Percentiles rank a stretch among this genome's conserved stretches.
phyloP scores from a whole-genome alignment of 2,329 filamentous ascomycete species.

The Magnaporthiopsis rhizophila region DNA sequence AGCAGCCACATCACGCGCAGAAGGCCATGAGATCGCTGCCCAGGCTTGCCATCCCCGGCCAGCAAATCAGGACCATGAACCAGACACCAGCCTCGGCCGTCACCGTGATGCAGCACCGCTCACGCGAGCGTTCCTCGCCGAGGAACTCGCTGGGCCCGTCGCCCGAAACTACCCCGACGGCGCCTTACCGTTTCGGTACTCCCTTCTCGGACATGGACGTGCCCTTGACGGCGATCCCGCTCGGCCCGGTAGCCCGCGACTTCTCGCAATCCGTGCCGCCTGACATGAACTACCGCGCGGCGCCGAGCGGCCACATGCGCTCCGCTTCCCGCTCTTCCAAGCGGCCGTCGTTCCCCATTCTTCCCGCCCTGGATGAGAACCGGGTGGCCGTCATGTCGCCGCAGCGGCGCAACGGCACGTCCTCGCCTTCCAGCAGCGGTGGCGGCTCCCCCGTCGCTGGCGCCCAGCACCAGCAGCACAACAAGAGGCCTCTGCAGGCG shows the following conservation, averaged over 20 bases:
- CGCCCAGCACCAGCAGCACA: slow-evolving; percentile 14
- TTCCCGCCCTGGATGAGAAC: slow-evolving; percentile 65
- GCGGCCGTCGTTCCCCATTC: slow-evolving; percentile 59
- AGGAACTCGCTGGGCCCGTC: slow-evolving; percentile 24
- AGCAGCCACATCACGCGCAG: slow-evolving; percentile 28
- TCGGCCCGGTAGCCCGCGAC: slow-evolving; percentile 68
- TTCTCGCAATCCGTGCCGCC: slow-evolving; percentile 86
- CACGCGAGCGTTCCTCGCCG: slow-evolving; percentile 9
- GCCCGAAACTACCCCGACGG: slow-evolving; percentile 50
- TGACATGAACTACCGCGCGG: slow-evolving; percentile 71
- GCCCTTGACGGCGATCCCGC: slow-evolving; percentile 64
- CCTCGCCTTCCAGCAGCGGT: slow-evolving; percentile 20
- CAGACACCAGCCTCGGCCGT: slow-evolving; percentile 3
- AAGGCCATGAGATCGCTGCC: slow-evolving; percentile 50
- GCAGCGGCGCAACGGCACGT: slow-evolving; percentile 27
- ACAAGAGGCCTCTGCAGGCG: slow-evolving; percentile 34
- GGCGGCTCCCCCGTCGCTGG: background rate
- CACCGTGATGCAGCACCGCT: slow-evolving; percentile 12
- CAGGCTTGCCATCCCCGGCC: slow-evolving; percentile 51
- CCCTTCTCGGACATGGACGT: slow-evolving; percentile 89
- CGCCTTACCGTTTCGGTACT: slow-evolving; percentile 69
- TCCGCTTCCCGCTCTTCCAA: slow-evolving; percentile 51
- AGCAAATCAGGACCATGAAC: slow-evolving; percentile 17
- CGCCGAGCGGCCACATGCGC: slow-evolving; percentile 29
- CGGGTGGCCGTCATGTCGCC: slow-evolving; percentile 28